Base-by-base conservation (phyloP, 2,329 filamentous ascomycete species). In the Lecanicillium sp. region DNA sequence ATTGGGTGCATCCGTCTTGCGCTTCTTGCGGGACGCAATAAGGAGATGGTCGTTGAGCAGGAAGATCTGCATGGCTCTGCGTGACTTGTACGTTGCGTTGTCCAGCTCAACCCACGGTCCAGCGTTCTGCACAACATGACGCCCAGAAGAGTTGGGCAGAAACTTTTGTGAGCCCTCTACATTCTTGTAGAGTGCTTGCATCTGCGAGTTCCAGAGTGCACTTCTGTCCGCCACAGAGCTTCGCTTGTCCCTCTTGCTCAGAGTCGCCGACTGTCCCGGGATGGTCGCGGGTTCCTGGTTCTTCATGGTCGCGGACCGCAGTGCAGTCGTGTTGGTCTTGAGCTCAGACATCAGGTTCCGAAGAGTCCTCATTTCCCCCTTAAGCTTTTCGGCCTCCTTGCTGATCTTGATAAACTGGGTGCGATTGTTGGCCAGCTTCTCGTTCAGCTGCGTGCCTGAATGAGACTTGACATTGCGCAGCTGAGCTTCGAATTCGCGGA, bases 361-460 rank as follows among this genome's bases (percentile, higher is more conserved):
- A 22, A 98, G 74, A 6, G 86, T 86, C 37, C 87, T 79, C 92
- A 98, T 97, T 60, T 98, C 92, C 40, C 79, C 79, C 64, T 97
- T 97, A 42, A 98, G 77, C 66, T 95, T 96, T 63, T 98, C 92
- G 2, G 94, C 92, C 65, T 98, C 92, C 63, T 97, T 96, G 58
- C 89, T 96, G 61, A 98, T 97, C 62, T 94, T 94, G 70, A 98
- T 97, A 57, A 98, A 98, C 55, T 97, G 92, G 0, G 87, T 94
- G 35, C 92, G 81, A 61, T 98, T 98, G 60, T 96, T 89, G 62
- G 94, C 90, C 36, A 98, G 84, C 62, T 89, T 97, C 56, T 94
- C 87, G 61, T 97, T 90, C 17, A 98, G 71, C 51, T 97, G 89
- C 35, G 79, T 74, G 5, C 84, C 82, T 8, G 87, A 88, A 40